Percentiles rank a stretch among this genome's conserved stretches.
phyloP scores from a whole-genome alignment of 352 stramenopile species.

The Globisporangium spiculum region DNA sequence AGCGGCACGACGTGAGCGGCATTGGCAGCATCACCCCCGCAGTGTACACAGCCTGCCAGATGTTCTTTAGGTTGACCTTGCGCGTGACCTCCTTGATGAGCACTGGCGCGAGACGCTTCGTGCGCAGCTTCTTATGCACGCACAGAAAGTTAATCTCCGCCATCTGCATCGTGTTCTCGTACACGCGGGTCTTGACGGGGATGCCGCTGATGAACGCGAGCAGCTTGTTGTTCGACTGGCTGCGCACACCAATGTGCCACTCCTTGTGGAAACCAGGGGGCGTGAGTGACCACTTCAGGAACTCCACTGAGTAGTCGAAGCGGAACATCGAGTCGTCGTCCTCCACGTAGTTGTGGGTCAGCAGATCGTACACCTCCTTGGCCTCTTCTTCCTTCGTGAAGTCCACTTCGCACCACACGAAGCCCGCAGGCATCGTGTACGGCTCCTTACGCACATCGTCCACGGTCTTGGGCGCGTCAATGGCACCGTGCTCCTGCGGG shows the following conservation, averaged over 20 bases:
- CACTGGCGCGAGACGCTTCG: conserved; percentile 96
- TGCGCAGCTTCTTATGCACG: conserved; percentile 97
- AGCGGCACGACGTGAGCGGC: conserved; percentile 92
- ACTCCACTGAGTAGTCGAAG: conserved; percentile 87
- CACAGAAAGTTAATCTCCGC: conserved; percentile 99
- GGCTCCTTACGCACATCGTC: conserved; percentile 90
- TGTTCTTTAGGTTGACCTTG: conserved; percentile 92
- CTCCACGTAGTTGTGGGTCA: conserved; percentile 99
- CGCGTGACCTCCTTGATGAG: conserved; percentile 99
- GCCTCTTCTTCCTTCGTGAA: conserved; percentile 72
- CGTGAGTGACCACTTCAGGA: conserved; percentile 91
- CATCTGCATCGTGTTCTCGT: conserved; percentile 48
- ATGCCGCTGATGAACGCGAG: conserved; percentile 98
- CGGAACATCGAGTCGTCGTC: conserved; percentile 98
- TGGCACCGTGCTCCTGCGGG: conserved; percentile 83
- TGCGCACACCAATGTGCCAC: conserved; percentile 96
- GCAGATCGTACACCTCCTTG: conserved; percentile 95
- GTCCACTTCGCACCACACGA: conserved; percentile 92
- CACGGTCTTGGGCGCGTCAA: conserved; percentile 90
- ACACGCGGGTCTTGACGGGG: conserved; percentile 79
- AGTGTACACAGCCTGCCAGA: conserved; percentile 98
- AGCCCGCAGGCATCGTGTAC: conserved; percentile 96
- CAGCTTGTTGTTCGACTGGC: conserved; percentile 89
- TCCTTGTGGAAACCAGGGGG: conserved; percentile 91
- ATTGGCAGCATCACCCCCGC: conserved; percentile 96